These are phyloP conservation scores for Pyricularia sp. DNA, from an alignment of 2,329 filamentous ascomycete species.

Conservation along the genomic window DNA sequence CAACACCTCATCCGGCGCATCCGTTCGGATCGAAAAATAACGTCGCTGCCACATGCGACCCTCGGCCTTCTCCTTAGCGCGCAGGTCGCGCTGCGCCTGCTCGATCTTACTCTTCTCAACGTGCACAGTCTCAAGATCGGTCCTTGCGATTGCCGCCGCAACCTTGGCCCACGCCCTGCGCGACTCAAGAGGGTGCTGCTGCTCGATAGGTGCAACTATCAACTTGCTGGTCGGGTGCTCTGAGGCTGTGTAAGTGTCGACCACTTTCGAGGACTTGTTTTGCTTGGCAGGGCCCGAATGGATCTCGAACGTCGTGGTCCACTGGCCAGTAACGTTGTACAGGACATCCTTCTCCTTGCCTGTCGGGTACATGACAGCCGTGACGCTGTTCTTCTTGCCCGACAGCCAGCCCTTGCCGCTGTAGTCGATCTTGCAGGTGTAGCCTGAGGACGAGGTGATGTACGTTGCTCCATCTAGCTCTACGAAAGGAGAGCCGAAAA, in stretches of 20 bases:
- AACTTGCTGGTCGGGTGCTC: conserved; percentile 51
- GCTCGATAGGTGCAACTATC: conserved; percentile 54
- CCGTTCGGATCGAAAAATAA: conserved; percentile 56
- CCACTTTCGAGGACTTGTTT: conserved; percentile 24
- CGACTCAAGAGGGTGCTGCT: conserved; percentile 71
- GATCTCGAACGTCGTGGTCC: conserved; percentile 73
- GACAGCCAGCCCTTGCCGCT: conserved; percentile 87
- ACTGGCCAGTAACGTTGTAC: conserved; percentile 80
- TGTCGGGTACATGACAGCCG: conserved; percentile 58
- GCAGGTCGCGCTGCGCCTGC: conserved; percentile 64
- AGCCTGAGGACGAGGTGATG: conserved; percentile 78
- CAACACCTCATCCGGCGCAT: conserved; percentile 29
- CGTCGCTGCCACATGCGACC: conserved; percentile 66
- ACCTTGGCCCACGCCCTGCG: conserved; percentile 82
- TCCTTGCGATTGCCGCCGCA: conserved; percentile 62
- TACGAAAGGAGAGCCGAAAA: conserved; percentile 76
- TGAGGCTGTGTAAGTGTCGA: conserved; percentile 50
- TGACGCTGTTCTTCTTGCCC: conserved; percentile 89
- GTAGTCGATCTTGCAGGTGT: conserved; percentile 83
- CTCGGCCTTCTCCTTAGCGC: conserved; percentile 62
- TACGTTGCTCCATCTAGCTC: conserved; percentile 77
- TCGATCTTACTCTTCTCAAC: conserved; percentile 81
- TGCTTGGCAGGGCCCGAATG: conserved; percentile 48
- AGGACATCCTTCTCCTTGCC: conserved; percentile 58
- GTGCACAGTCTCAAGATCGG: conserved; percentile 72